Base-by-base conservation (phyloP, 2,329 filamentous ascomycete species). In the Botrytis tulipae region DNA sequence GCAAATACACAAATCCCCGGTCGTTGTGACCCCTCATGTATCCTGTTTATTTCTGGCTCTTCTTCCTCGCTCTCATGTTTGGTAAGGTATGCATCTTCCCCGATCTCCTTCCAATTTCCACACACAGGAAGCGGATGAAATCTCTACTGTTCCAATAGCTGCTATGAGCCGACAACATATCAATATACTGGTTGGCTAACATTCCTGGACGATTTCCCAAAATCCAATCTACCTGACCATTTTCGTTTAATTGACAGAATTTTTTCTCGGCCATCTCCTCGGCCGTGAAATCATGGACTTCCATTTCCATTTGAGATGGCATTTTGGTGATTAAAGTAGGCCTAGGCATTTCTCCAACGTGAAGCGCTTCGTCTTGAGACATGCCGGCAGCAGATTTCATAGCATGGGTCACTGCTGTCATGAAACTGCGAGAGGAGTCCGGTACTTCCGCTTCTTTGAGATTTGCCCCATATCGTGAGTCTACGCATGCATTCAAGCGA, bases 151-250 rank as follows among this genome's bases (percentile, higher is more conserved):
- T 87, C 96, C 96, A 99, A 82, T 99, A 99, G 81, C 93, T 95
- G 73, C 93, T 94, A 82, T 99, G 96, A 14, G 96, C 96, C 73
- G 94, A 93, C 72, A 99, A 84, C 96, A 99, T 99, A 77, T 97
- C 98, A 51, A 98, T 83, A 81, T 99, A 99, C 83, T 98, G 95
- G 37, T 98, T 94, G 82, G 97, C 96, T 51, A 99, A 85, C 6
- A 95, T 92, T 0, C 96, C 96, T 2, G 93, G 92, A 0, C 94
- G 93, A 12, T 93, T 94, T 67, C 90, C 90, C 67, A 99, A 84
- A 78, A 92, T 97, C 82, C 90, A 99, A 81, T 99, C 96, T 59
- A 99, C 91, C 83, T 99, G 96, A 0, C 95, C 95, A 77, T 98
- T 98, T 79, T 99, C 96, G 78, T 99, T 99, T 6, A 99, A 88